Evolutionary conservation across 2,329 filamentous ascomycete genomes (phyloP), one percentile per base, ranked within the genome.

Genomic region (Ophiosphaerella herpotricha): DNA sequence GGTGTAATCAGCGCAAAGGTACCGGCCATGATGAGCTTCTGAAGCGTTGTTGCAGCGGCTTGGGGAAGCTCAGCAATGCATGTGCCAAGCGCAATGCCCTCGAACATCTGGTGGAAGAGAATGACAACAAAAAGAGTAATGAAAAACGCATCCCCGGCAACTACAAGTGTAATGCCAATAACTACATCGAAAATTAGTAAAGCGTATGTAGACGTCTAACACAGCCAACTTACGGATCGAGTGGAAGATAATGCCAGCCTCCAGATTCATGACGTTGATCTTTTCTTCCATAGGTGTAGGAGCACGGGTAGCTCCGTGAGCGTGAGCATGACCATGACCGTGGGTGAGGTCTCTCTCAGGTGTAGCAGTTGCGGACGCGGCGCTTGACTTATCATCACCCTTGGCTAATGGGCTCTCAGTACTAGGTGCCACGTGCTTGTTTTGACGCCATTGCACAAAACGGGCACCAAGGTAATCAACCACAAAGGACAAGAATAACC

Each of bases 31-130:
- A 83, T 54, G 2, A 85, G 72, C 66, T 90, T 88, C 53, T 78
- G 77, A 6, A 61, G 43, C 1, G 64, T 64, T 3, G 65, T 58
- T n/a, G 72, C 65, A 4, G 60, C 57, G 7, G 61, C 74, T 11
- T 66, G 68, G 46, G 66, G 79, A 1, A 90, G 77, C 0, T 80
- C 79, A 7, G 87, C 85, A 54, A 91, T 90, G 12, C 86, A 83
- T 7, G 84, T 84, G 14, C 88, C 88, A 0, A 91, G 83, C 0
- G 88, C 88, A 39, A 91, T 78, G 4, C 89, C 88, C 66, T 91
- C 88, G 61, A 92, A 90, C 76, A 89, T 84, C 63, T 91, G 88
- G 65, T 91, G 88, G 75, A 91, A 90, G 48, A 90, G 74, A 50
- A 91, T 89, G 46, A 91, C 88, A 38, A 78, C 70, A 55, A 82